A percentile compares a stretch with the other conserved stretches of the same genome.
phyloP scores from a whole-genome alignment of 768 basidiomycete species.

The Panaeolus papilionaceus region DNA sequence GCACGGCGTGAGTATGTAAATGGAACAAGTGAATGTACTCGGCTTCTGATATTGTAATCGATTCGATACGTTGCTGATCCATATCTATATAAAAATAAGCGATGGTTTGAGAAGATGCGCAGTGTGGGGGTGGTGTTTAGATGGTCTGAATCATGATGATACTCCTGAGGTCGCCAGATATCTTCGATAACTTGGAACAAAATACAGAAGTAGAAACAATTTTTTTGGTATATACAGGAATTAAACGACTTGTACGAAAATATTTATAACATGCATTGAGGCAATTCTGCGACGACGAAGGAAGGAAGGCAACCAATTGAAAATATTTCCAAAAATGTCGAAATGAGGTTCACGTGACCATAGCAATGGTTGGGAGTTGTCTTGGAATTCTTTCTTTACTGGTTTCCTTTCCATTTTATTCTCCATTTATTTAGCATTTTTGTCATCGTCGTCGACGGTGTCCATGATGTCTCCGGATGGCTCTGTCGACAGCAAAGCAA shows the following conservation, averaged over 20 bases:
- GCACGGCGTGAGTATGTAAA: not conserved
- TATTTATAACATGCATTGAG: not conserved
- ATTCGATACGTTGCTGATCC: conserved; percentile 11
- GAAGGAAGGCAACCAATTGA: not conserved
- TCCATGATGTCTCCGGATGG: conserved; percentile 9
- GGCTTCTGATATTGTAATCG: conserved; percentile 9
- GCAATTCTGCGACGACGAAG: conserved; percentile 2
- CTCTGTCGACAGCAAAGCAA: conserved; percentile 12
- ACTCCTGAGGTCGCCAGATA: too few species aligned
- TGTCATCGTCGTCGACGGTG: conserved; percentile 10
- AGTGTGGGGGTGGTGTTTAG: too few species aligned
- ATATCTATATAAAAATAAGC: conserved; percentile 12
- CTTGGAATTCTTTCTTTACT: not conserved
- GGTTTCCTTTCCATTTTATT: conserved; percentile 10
- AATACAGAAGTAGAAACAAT: too few species aligned
- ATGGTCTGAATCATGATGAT: too few species aligned
- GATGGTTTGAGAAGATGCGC: not conserved
- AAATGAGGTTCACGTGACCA: not conserved
- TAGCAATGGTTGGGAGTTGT: not conserved
- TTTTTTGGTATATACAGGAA: too few species aligned
- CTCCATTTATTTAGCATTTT: conserved; percentile 9
- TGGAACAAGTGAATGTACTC: not conserved
- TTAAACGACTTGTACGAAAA: too few species aligned
- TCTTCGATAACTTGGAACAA: too few species aligned
- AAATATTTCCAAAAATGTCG: not conserved